Evolutionary conservation across 768 basidiomycete species (phyloP), one percentile per base, ranked within the genome.

Genomic region (Podaxis carcinomalis): DNA sequence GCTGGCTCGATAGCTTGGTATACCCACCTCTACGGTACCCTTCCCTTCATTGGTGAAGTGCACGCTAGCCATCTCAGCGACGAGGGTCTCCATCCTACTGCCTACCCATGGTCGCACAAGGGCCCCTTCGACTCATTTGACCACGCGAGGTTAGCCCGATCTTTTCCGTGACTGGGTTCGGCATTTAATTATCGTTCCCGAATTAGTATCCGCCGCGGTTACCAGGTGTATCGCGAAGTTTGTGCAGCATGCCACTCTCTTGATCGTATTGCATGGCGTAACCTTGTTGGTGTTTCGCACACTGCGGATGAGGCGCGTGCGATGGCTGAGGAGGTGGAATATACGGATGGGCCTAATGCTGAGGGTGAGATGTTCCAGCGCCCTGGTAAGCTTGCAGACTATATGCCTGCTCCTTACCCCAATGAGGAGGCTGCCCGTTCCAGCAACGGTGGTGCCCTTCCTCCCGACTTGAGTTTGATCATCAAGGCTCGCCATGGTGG

Each of bases 211-310:
- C 94, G 95, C 68, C 84, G 96, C 71, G 95, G 94, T 42, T 95
- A 92, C 80, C 87, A 91, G 75, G 97, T 99, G 59, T 99, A 99
- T 83, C 93, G 95, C 65, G 96, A 99, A 78, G 97, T 99, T 59
- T 99, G 97, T 73, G 93, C 97, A 14, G 94, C 97, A 10, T 99
- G 97, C 76, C 97, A 99, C 75, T 99, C 97, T 36, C 87, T 99
- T 59, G 93, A 99, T 80, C 94, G 97, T 68, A 95, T 99, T 71
- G 97, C 97, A 61, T 99, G 97, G 97, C 93, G 97, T 73, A 99
- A 98, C 80, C 81, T 99, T 61, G 97, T 99, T 66, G 97, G 95
- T 70, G 94, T 98, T 58, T 97, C 95, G 28, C 97, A 99, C 78
- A 93, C 90, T 67, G 96, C 81, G 46, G 91, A 94, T 65, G 95